phyloP scores from a whole-genome alignment of 73 alveolate genomes.

The Tetrahymena thermophila region DNA sequence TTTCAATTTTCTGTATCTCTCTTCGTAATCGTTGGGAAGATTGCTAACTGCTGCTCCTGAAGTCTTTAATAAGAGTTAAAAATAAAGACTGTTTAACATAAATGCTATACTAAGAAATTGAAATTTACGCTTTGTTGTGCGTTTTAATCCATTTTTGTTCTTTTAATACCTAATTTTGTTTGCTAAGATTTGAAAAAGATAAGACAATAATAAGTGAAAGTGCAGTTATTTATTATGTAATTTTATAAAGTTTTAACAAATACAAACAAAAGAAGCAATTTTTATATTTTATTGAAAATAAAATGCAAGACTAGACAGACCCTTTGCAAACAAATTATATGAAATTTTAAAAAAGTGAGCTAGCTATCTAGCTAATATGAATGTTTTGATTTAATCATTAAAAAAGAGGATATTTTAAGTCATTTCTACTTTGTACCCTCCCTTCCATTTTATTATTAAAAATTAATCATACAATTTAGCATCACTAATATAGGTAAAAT shows the following conservation, averaged over 20 bases:
- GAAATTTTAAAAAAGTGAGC: background rate
- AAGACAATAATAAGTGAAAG: background rate
- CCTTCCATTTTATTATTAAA: background rate
- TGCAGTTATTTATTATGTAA: background rate
- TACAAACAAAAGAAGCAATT: background rate
- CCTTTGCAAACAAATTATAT: background rate
- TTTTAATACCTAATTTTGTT: background rate
- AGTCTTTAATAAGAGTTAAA: background rate
- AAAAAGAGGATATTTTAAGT: too few relatives aligned
- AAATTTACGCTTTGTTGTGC: background rate
- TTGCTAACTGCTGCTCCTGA: background rate
- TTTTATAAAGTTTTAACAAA: background rate
- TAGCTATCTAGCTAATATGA: background rate
- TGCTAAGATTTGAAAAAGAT: background rate
- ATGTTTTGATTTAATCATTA: too few relatives aligned
- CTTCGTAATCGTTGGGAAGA: background rate
- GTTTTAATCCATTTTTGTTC: background rate
- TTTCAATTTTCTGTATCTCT: background rate
- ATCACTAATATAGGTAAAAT: background rate
- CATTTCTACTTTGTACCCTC: background rate
- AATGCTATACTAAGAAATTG: background rate
- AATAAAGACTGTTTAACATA: background rate
- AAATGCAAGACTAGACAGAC: background rate
- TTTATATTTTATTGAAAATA: background rate
- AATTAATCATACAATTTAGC: background rate